Evolutionary conservation across 1,139 yeast genomes (phyloP).

Genomic region (Diutina scorzettiae): DNA sequence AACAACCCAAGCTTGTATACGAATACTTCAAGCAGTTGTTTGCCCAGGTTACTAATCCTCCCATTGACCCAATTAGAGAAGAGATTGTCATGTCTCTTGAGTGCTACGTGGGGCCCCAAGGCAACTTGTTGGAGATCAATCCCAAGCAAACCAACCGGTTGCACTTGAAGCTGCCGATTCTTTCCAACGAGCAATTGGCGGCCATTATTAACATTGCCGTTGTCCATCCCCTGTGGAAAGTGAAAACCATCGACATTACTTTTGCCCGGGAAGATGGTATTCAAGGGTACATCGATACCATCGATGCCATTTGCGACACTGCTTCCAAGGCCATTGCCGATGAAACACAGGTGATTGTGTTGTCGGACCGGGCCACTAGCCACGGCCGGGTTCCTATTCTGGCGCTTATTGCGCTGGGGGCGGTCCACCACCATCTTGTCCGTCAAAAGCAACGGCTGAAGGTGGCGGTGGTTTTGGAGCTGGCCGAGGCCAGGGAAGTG

Average conservation of each 20-base stretch:
- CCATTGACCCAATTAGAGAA: conserved; percentile 96
- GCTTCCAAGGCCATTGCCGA: conserved; percentile 80
- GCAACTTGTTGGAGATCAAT: conserved; percentile 86
- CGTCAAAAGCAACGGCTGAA: conserved; percentile 94
- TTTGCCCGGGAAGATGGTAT: conserved; percentile 74
- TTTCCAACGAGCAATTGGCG: conserved; percentile 58
- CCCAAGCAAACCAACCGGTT: conserved; percentile 87
- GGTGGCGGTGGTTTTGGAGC: conserved; percentile 82
- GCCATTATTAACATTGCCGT: conserved; percentile 62
- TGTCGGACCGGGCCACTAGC: conserved; percentile 58
- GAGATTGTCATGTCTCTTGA: conserved; percentile 94
- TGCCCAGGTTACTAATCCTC: conserved; percentile 98
- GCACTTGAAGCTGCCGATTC: conserved; percentile 69
- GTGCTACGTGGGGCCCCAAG: conserved; percentile 96
- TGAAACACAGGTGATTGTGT: conserved; percentile 59
- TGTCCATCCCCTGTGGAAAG: conserved; percentile 81
- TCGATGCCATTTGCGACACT: conserved; percentile 78
- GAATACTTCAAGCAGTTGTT: conserved; percentile 94
- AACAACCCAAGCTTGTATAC: conserved; percentile 80
- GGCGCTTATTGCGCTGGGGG: conserved; percentile 90
- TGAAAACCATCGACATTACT: conserved; percentile 78
- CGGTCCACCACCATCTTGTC: conserved; percentile 93
- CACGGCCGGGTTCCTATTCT: conserved; percentile 66
- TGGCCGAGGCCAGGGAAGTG: conserved; percentile 96
- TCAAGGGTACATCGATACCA: conserved; percentile 71